These are phyloP conservation scores for Cokeromyces recurvatus DNA, from an alignment of 371 early-diverging fungal species.

Conservation along the genomic window DNA sequence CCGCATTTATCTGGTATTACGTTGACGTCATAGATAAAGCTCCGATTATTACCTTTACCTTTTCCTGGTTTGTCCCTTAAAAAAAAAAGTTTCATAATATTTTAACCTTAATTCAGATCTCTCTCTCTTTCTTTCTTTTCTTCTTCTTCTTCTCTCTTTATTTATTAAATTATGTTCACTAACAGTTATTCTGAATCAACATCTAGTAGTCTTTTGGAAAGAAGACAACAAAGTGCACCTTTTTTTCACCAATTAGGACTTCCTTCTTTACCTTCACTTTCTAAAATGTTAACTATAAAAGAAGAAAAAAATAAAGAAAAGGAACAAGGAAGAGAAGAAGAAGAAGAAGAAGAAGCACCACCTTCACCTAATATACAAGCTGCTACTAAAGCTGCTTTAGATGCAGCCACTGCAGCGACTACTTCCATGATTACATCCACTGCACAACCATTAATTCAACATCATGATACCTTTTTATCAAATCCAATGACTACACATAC, in stretches of 20 bases:
- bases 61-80: not conserved
- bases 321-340: not conserved
- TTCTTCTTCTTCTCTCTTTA: not conserved
- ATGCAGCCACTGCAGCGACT: conserved; percentile 7
- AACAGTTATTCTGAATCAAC: not conserved
- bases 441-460: conserved; percentile 14
- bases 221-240: conserved; percentile 29
- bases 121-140: conserved; percentile 2
- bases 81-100: not conserved
- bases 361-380: not conserved
- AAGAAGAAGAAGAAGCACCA: not conserved
- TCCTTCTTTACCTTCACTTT: conserved; percentile 31
- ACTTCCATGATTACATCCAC: conserved; percentile 11
- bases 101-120: not conserved
- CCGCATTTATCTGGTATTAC: no score
- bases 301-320: not conserved
- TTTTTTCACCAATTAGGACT: conserved; percentile 30
- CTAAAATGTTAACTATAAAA: conserved; percentile 22
- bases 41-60: not conserved
- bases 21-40: conserved; percentile 9
- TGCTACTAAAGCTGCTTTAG: conserved; percentile 7
- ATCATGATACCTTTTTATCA: conserved; percentile 6
- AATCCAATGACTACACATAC: not conserved
- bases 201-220: conserved; percentile 17
- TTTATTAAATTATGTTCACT: no score